Percentiles rank a stretch among this genome's conserved stretches.
These are phyloP conservation scores for Rhizoclosmatium globosum DNA, from an alignment of 192 early-diverging fungal species.

Conservation along the genomic window DNA sequence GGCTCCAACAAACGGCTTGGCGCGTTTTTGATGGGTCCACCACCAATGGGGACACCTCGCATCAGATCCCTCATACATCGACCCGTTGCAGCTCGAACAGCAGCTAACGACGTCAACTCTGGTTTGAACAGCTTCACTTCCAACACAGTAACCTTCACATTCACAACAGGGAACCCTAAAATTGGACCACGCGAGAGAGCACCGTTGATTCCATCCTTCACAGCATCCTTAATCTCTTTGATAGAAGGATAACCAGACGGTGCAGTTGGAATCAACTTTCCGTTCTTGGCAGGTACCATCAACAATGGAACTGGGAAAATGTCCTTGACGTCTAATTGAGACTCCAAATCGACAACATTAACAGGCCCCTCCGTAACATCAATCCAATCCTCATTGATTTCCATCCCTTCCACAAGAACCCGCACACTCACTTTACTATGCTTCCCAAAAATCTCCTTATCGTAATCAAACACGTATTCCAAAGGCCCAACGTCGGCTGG, in stretches of 20 bases:
- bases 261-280: conserved; percentile 6
- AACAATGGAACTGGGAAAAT: conserved; percentile 19
- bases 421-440: conserved; percentile 63
- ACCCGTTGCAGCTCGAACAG: conserved; percentile 58
- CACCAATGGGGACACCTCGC: not conserved
- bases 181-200: conserved; percentile 80
- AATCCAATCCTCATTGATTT: conserved; percentile 43
- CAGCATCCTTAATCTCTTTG: conserved; percentile 50
- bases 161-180: conserved; percentile 78
- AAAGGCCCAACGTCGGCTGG: conserved; percentile 30
- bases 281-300: conserved; percentile 13
- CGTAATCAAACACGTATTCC: conserved; percentile 59
- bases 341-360: conserved; percentile 14
- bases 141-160: conserved; percentile 44
- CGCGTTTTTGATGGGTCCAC: not conserved
- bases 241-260: conserved; percentile 33
- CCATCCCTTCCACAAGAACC: conserved; percentile 61
- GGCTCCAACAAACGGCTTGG: conserved; percentile 75
- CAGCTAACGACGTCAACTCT: conserved; percentile 43
- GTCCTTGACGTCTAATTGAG: not conserved
- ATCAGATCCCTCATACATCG: conserved; percentile 60
- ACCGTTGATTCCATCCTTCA: conserved; percentile 71
- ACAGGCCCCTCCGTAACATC: conserved; percentile 1
- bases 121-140: conserved; percentile 35
- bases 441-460: conserved; percentile 78